Evolutionary conservation across 495 filamentous ascomycete genomes (phyloP).

Genomic region (Pyrenula massariospora): DNA sequence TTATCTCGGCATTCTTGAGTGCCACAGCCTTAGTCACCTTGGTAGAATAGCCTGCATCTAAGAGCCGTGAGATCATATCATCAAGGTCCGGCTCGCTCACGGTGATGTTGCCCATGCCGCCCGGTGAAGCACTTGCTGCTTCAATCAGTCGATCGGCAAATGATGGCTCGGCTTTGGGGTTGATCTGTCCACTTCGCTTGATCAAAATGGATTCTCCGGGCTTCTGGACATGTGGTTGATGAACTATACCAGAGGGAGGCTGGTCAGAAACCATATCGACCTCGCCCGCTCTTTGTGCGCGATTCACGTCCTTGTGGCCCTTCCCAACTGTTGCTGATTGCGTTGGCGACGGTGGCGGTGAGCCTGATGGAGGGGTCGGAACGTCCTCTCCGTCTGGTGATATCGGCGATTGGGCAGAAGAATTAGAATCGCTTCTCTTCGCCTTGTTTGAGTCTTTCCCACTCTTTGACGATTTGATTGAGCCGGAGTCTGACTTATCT

Average conservation of each 20-base stretch:
- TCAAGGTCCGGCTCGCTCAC: constrained; percentile 87
- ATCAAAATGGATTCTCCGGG: constrained; percentile 68
- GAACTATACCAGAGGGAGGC: constrained; percentile 54
- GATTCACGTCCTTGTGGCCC: constrained; percentile 66
- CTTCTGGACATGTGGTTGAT: constrained; percentile 33
- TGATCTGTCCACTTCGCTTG: constrained; percentile 48
- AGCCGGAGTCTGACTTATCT: constrained; percentile 62
- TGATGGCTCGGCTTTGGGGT: constrained; percentile 34
- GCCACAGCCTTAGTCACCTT: constrained; percentile 97
- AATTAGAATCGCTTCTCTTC: constrained; percentile 9
- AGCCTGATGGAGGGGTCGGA: neutral
- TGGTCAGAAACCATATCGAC: constrained; percentile 94
- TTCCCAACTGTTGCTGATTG: constrained; percentile 65
- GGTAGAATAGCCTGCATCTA: constrained; percentile 90
- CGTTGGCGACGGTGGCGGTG: constrained; percentile 79
- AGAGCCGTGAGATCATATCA: constrained; percentile 88
- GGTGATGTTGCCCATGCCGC: constrained; percentile 37
- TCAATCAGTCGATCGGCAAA: constrained; percentile 33
- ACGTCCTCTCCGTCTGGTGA: constrained; percentile 1
- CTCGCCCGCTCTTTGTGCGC: constrained; percentile 76
- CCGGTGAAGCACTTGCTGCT: constrained; percentile 19
- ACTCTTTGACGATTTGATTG: constrained; percentile 56
- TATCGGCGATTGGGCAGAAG: constrained; percentile 5
- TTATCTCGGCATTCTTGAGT: constrained; percentile 94
- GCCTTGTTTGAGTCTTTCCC: constrained; percentile 21